Conservation (phyloP, 1,139 yeast genomes). For the Sugiyamaella pinicola region DNA sequence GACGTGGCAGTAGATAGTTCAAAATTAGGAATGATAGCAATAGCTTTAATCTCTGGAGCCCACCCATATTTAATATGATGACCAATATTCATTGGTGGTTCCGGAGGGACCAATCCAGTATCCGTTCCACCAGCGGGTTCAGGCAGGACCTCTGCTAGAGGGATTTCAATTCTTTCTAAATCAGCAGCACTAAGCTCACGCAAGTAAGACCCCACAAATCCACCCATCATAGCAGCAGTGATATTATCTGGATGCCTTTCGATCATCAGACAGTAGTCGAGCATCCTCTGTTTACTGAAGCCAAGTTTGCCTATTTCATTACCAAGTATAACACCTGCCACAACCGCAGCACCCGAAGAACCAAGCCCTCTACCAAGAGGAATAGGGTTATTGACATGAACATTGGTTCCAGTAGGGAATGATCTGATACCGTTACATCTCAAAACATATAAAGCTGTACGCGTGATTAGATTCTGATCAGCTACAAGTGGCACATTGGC, state of each 20-base stretch:
- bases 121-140: conserved; percentile 69
- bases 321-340: conserved; percentile 93
- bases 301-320: conserved; percentile 77
- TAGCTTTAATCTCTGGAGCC: conserved; percentile 79
- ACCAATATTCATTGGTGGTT: conserved; percentile 88
- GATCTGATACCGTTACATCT: conserved; percentile 73
- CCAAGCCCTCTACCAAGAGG: conserved; percentile 97
- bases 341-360: conserved; percentile 98
- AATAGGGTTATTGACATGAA: conserved; percentile 84
- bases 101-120: conserved; percentile 68
- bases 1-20: conserved; percentile 93
- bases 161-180: conserved; percentile 72
- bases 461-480: conserved; percentile 80
- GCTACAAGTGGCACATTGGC: conserved; percentile 74
- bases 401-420: conserved; percentile 83
- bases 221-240: conserved; percentile 99
- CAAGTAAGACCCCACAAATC: conserved; percentile 92
- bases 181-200: conserved; percentile 76
- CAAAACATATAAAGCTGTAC: conserved; percentile 87
- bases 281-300: conserved; percentile 74
- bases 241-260: conserved; percentile 98
- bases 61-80: conserved; percentile 84
- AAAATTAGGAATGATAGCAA: conserved; percentile 89
- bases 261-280: conserved; percentile 93
- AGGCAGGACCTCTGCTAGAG: conserved; percentile 81